Conservation (phyloP, 495 filamentous ascomycete species). For the Aspergillus leporis region DNA sequence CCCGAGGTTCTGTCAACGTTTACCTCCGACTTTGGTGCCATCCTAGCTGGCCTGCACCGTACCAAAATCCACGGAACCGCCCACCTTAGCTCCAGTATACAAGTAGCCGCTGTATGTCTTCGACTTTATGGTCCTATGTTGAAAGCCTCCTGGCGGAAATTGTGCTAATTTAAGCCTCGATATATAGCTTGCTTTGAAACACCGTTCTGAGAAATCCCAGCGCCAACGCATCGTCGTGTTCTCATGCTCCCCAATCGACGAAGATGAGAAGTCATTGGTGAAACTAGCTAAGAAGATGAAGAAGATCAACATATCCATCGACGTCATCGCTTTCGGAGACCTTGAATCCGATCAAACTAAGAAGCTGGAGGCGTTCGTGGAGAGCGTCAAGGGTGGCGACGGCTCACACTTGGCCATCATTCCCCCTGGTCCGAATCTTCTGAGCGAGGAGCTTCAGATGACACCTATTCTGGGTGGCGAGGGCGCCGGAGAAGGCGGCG, state of each 20-base stretch:
- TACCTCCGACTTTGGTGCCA: slow-evolving; percentile 92
- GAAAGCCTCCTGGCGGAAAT: not conserved
- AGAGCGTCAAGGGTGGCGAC: slow-evolving; percentile 84
- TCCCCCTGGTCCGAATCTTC: slow-evolving; percentile 83
- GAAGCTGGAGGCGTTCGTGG: slow-evolving; percentile 91
- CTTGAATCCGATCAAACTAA: slow-evolving; percentile 85
- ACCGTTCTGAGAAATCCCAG: slow-evolving; percentile 95
- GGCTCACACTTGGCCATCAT: slow-evolving; percentile 90
- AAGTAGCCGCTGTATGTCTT: slow-evolving; percentile 81
- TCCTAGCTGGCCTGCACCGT: slow-evolving; percentile 87
- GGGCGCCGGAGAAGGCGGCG: slow-evolving; percentile 50
- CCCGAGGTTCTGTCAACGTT: slow-evolving; percentile 95
- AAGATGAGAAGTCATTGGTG: slow-evolving; percentile 83
- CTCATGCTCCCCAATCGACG: slow-evolving; percentile 86
- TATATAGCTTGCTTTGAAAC: slow-evolving; percentile 87
- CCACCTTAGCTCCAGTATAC: slow-evolving; percentile 88
- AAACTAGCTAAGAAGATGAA: slow-evolving; percentile 98
- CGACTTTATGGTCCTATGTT: not conserved
- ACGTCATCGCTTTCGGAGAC: slow-evolving; percentile 93
- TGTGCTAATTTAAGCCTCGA: not conserved
- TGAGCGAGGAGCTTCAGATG: slow-evolving; percentile 90
- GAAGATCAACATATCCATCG: slow-evolving; percentile 88
- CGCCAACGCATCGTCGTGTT: slow-evolving; percentile 94
- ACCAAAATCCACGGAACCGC: slow-evolving; percentile 89
- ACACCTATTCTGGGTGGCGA: slow-evolving; percentile 87